Evolutionary conservation across 192 early-diverging fungal species (phyloP), one percentile per base, ranked within the genome.

Genomic region (Ramicandelaber brevisporus): DNA sequence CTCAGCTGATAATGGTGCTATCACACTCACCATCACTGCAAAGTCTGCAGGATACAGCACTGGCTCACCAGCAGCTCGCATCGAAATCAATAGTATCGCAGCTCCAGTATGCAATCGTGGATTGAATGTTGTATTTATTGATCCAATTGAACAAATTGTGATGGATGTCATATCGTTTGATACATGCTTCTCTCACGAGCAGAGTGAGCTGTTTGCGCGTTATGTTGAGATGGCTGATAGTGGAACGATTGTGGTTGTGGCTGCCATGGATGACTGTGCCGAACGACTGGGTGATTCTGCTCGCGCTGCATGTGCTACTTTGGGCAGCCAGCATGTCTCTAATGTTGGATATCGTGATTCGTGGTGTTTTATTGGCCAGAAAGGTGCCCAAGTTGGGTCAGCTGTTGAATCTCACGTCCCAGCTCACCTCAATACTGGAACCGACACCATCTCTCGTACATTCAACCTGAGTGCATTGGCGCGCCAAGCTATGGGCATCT

Each of bases 311-410:
- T 55, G 59, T 27, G 69, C 68, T 31, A 34, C 50, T n/a, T 41
- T 86, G 0, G 81, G 81, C 1, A 56, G 63, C 19, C 30, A 35
- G 0, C 38, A 31, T 13, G 57, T 78, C 29, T 40, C 53, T 5
- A 24, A 73, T 1, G 25, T 77, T 15, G 33, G 47, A 18, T 78
- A 74, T 42, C 66, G 78, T 25, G 81, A 86, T 31, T 78, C 76
- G 12, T 86, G 66, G 64, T 74, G 67, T 29, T 21, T 85, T n/a
- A 68, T 85, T 47, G 70, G 70, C 2, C 61, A 75, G 31, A 78
- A 78, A 48, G 69, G 70, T 34, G 61, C 63, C 16, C 18, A 10
- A 3, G 8, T 18, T 9, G 12, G 3, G n/a, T n/a, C n/a, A n/a
- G n/a, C n/a, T n/a, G n/a, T n/a, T n/a, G n/a, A n/a, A n/a, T n/a